Evolutionary conservation across 768 basidiomycete genomes (phyloP), one percentile per base, ranked within the genome.

Genomic region (Mycena rebaudengoi): DNA sequence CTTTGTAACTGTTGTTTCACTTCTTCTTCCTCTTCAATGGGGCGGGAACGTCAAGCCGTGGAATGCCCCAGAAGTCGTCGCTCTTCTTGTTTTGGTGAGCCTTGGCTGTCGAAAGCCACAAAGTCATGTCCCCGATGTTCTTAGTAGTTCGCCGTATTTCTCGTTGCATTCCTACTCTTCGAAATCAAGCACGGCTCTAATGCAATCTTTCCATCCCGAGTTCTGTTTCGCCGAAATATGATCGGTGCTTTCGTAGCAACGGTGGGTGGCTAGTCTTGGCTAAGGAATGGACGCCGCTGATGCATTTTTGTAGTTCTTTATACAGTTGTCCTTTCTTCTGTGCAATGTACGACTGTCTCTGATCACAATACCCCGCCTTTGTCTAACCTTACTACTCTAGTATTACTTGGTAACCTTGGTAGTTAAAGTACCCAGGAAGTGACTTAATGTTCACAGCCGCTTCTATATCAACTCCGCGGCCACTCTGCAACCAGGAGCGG

Each of bases 41-140:
- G 82, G 81, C 18, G 82, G 82, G 1, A 77, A 79, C 66, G 66
- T 70, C 20, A 78, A 79, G 66, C 70, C 77, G 0, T 84, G 83
- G 83, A 67, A 65, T 50, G 74, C 75, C 58, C 72, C 70, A 8
- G 66, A 70, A 6, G 81, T 80, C 64, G 63, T 71, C 28, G 51
- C 59, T 18, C 60, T 68, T 13, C 45, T 52, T 18, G 33, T 50
- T 11, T 29, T 56, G 40, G 54, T 56, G 43, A 32, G 40, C 28
- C 11, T 13, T 7, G n/a, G n/a, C n/a, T n/a, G n/a, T n/a, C n/a
- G n/a, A n/a, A n/a, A n/a, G n/a, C n/a, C n/a, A n/a, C n/a, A n/a
- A 4, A 30, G 28, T 18, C n/a, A 18, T 11, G 11, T 48, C 30
- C 11, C 6, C 26, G 16, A 7, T 7, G 11, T 6, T 48, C 14